These are phyloP conservation scores for Heritiera fomes DNA, from an alignment of 345 rosid species.

Conservation along the genomic window DNA sequence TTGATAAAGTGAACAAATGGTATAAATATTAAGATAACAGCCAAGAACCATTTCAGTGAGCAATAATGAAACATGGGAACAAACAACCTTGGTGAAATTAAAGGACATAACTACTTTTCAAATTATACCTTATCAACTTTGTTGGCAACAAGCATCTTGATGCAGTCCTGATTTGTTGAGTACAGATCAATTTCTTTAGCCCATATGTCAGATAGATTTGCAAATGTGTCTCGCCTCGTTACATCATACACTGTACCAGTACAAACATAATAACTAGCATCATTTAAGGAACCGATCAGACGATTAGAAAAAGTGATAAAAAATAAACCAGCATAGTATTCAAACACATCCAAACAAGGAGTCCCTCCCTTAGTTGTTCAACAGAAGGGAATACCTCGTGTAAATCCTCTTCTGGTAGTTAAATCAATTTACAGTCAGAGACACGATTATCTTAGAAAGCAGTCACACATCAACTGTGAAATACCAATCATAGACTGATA, in stretches of 20 bases:
- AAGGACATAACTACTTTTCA: not conserved
- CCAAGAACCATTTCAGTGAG: not conserved
- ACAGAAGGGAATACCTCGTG: not conserved
- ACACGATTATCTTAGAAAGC: not conserved
- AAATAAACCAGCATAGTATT: not conserved
- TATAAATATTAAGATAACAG: not conserved
- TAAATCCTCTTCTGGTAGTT: not conserved
- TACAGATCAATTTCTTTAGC: constrained; percentile 91
- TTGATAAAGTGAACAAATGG: not conserved
- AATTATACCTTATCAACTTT: constrained; percentile 84
- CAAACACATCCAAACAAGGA: not conserved
- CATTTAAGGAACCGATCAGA: not conserved
- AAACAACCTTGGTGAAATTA: not conserved
- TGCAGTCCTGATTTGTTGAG: constrained; percentile 77
- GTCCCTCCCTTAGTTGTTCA: not conserved
- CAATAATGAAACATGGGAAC: not conserved
- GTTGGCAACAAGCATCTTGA: constrained; percentile 98
- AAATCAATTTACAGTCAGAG: not conserved
- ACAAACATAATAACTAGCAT: constrained; percentile 15
- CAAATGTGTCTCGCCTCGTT: constrained; percentile 87
- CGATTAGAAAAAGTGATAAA: not conserved
- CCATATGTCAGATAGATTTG: constrained; percentile 89
- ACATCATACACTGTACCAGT: constrained; percentile 75
- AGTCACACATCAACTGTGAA: not conserved
- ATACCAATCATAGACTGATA: not conserved